Percentiles rank a stretch among this genome's conserved stretches.
Conservation (phyloP, 148 eudicot species). For the Suaeda aralocaspica region DNA sequence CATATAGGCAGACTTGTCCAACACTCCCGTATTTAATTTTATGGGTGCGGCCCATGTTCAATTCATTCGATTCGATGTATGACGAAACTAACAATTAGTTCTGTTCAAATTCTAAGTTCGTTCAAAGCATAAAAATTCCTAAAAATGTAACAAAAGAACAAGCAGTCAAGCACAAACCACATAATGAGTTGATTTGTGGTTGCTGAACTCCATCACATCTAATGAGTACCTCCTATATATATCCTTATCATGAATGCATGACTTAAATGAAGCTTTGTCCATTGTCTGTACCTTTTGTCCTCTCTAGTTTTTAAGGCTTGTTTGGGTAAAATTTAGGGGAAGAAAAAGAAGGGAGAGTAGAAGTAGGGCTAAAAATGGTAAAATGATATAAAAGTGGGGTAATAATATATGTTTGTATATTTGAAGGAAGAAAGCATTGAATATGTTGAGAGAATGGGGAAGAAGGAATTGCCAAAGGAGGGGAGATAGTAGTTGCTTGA, state of each 20-base stretch:
- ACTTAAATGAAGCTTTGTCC: neutral
- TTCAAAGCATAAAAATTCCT: neutral
- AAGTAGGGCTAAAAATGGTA: constrained; percentile 3
- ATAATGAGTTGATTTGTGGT: neutral
- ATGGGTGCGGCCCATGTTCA: too few species aligned
- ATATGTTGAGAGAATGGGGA: constrained; percentile 8
- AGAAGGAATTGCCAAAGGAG: neutral
- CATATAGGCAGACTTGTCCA: too few species aligned
- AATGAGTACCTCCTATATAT: neutral
- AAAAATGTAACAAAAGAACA: neutral
- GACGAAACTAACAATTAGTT: too few species aligned
- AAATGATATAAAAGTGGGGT: neutral
- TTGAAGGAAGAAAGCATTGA: constrained; percentile 17
- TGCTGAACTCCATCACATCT: neutral
- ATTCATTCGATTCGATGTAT: too few species aligned
- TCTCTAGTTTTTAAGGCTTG: neutral
- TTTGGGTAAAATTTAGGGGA: neutral
- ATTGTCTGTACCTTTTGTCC: neutral
- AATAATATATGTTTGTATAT: constrained; percentile 13
- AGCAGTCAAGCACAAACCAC: neutral
- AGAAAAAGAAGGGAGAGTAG: neutral
- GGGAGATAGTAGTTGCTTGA: too few species aligned
- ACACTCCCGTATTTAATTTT: too few species aligned
- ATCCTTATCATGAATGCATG: neutral
- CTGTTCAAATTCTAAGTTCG: too few species aligned